Evolutionary conservation across 2,329 filamentous ascomycete genomes (phyloP).

Genomic region (Aspergillus texensis): DNA sequence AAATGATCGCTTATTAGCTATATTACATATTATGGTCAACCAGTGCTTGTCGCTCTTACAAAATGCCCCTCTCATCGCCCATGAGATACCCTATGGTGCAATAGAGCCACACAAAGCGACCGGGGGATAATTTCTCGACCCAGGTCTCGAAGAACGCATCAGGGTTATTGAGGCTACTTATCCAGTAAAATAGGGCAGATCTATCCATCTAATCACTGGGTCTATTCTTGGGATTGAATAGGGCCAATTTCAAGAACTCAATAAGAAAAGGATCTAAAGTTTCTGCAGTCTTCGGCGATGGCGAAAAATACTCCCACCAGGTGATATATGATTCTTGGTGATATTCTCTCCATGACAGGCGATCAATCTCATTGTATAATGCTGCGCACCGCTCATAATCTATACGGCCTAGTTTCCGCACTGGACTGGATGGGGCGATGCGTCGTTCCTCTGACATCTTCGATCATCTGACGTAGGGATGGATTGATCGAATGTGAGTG

Average conservation of each 20-base stretch:
- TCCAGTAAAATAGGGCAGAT: background rate
- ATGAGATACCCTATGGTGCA: background rate
- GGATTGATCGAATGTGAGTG: background rate
- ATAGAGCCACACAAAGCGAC: background rate
- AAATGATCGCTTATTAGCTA: background rate
- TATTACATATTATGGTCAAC: background rate
- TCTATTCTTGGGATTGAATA: background rate
- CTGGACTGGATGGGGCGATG: background rate
- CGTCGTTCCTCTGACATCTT: background rate
- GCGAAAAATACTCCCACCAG: background rate
- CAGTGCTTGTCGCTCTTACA: background rate
- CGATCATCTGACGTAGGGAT: background rate
- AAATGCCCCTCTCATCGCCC: background rate
- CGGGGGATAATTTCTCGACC: background rate
- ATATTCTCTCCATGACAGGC: background rate
- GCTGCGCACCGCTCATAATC: background rate
- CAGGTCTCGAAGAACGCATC: background rate
- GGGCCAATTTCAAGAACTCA: background rate
- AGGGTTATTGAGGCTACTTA: background rate
- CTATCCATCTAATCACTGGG: background rate
- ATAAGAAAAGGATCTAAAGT: background rate
- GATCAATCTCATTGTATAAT: background rate
- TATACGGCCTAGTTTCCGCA: background rate
- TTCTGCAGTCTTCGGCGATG: background rate
- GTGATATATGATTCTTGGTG: background rate